Conservation (phyloP, 225 moss, liverwort and hornwort genomes). For the Neckera pumila region DNA sequence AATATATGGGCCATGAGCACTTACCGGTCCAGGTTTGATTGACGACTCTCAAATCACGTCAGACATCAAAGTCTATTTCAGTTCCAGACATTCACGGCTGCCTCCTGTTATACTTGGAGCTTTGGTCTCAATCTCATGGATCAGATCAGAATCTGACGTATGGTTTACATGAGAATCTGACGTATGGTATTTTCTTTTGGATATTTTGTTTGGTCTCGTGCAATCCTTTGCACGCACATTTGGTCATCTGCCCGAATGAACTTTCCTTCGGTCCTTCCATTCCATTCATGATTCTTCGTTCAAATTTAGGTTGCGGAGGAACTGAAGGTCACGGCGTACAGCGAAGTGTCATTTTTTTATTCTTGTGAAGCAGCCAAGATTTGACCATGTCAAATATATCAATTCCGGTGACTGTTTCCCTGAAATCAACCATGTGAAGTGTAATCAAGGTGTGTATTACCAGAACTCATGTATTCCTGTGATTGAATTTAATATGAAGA, state of each 20-base stretch:
- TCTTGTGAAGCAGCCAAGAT: neutral
- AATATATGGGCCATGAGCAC: neutral
- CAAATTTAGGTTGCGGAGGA: neutral
- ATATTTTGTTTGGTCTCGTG: neutral
- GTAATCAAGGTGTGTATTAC: neutral
- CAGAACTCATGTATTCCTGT: neutral
- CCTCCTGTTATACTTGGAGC: neutral
- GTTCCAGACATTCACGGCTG: neutral
- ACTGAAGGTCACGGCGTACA: neutral
- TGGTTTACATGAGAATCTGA: neutral
- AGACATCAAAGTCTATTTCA: neutral
- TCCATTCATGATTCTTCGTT: neutral
- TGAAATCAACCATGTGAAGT: neutral
- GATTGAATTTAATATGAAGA: neutral
- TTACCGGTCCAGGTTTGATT: neutral
- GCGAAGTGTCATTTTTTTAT: neutral
- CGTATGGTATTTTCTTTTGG: neutral
- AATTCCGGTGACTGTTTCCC: neutral
- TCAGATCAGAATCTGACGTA: neutral
- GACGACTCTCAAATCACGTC: neutral
- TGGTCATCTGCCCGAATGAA: neutral
- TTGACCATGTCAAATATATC: neutral
- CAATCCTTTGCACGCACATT: neutral
- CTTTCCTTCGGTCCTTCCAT: neutral
- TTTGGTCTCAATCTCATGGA: neutral